Percentiles rank a stretch among this genome's conserved stretches.
These are phyloP conservation scores for Sechiopsis laciniata DNA, from an alignment of 306 rosid species.

Conservation along the genomic window DNA sequence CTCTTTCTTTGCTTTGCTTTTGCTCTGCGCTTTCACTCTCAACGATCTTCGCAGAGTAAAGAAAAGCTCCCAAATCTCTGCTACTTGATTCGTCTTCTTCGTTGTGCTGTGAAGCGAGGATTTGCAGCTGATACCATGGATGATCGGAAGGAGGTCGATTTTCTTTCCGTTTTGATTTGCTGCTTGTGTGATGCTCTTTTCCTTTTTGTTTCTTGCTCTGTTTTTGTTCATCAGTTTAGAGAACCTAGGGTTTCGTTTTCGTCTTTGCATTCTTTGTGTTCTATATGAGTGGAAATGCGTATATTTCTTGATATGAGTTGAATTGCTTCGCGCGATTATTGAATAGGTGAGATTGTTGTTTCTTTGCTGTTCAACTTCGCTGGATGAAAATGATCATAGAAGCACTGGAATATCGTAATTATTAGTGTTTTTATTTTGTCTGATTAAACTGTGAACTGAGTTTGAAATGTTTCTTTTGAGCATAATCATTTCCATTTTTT, in stretches of 20 bases:
- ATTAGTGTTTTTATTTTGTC: background rate
- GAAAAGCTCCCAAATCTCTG: background rate
- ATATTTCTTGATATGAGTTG: background rate
- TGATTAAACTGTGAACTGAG: background rate
- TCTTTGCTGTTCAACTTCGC: background rate
- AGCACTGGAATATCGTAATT: background rate
- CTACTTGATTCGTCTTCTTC: background rate
- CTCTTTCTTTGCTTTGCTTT: background rate
- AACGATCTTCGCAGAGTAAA: background rate
- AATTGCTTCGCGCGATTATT: background rate
- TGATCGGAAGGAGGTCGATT: slow-evolving; percentile 76
- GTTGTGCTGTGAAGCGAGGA: too few relatives aligned
- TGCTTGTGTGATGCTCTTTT: background rate
- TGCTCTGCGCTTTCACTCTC: slow-evolving; percentile 3
- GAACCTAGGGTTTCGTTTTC: background rate
- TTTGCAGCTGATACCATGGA: slow-evolving; percentile 52
- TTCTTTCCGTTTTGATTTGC: slow-evolving; percentile 20
- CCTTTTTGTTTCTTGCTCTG: background rate
- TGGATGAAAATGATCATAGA: background rate
- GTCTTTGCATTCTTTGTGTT: background rate
- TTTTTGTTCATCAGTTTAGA: background rate
- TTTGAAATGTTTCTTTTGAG: background rate
- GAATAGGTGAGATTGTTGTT: background rate
- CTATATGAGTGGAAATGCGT: background rate
- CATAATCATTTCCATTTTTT: background rate